Percentiles rank a stretch among this genome's conserved stretches.
phyloP scores from a whole-genome alignment of 202 grass and related monocot genomes.

The Tripidium arundinaceum region DNA sequence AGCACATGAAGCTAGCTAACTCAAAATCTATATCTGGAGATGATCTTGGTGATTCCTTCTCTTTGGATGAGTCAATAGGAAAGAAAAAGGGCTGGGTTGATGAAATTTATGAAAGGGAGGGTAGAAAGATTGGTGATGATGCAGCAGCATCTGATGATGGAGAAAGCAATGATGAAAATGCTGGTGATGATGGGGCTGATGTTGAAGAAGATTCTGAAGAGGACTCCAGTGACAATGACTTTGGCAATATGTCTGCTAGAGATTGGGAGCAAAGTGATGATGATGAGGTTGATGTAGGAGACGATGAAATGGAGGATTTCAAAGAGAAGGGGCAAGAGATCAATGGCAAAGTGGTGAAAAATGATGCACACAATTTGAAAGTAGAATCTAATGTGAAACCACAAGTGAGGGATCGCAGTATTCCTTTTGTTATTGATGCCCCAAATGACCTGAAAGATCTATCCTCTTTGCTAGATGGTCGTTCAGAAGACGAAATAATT shows the following conservation, averaged over 20 bases:
- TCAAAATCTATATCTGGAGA: conserved; percentile 81
- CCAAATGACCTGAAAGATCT: conserved; percentile 68
- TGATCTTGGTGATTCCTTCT: conserved; percentile 89
- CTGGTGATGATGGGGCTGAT: conserved; percentile 31
- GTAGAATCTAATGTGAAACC: conserved; percentile 37
- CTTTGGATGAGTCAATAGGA: conserved; percentile 31
- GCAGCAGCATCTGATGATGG: conserved; percentile 47
- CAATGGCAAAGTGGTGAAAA: conserved; percentile 33
- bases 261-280: conserved; percentile 95
- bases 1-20: conserved; percentile 30
- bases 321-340: conserved; percentile 45
- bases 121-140: conserved; percentile 42
- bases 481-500: conserved; percentile 69
- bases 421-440: conserved; percentile 96
- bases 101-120: conserved; percentile 59
- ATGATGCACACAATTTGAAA: conserved; percentile 22
- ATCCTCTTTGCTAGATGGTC: conserved; percentile 63
- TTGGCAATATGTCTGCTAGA: conserved; percentile 53
- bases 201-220: conserved; percentile 26
- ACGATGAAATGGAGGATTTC: conserved; percentile 47
- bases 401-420: conserved; percentile 27
- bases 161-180: conserved; percentile 42
- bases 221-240: conserved; percentile 50
- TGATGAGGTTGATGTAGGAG: conserved; percentile 55
- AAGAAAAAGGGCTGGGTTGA: conserved; percentile 64